A percentile compares a stretch with the other conserved stretches of the same genome.
Evolutionary conservation across 2,329 filamentous ascomycete species (phyloP).

Genomic region (Thielaviopsis cerberus): DNA sequence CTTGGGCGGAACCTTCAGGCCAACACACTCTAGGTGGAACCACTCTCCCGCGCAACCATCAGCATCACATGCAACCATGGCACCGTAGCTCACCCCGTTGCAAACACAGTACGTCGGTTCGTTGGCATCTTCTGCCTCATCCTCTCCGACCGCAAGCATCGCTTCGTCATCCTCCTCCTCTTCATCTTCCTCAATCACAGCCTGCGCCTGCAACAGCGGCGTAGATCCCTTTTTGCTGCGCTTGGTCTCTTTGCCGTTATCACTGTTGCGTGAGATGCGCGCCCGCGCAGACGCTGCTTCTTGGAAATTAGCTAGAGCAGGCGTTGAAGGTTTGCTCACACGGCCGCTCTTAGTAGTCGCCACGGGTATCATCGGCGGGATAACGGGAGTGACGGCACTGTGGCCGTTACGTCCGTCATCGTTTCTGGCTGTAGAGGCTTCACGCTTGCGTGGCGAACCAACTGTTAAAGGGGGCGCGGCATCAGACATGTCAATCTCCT

Average conservation of each 20-base stretch:
- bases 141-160: slow-evolving; percentile 14
- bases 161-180: slow-evolving; percentile 21
- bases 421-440: not conserved
- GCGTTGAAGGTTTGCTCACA: slow-evolving; percentile 48
- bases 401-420: slow-evolving; percentile 13
- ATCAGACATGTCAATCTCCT: slow-evolving; percentile 31
- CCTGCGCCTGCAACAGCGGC: slow-evolving; percentile 1
- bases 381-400: slow-evolving; percentile 23
- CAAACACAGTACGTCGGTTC: slow-evolving; percentile 67
- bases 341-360: slow-evolving; percentile 47
- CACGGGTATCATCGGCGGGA: slow-evolving; percentile 22
- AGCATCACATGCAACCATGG: slow-evolving; percentile 69
- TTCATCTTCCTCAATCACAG: slow-evolving; percentile 8
- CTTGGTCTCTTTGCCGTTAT: slow-evolving; percentile 14
- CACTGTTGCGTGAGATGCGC: slow-evolving; percentile 31
- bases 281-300: slow-evolving; percentile 30
- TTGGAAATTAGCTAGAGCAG: slow-evolving; percentile 39
- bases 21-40: slow-evolving; percentile 72
- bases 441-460: slow-evolving; percentile 9
- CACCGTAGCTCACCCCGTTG: slow-evolving; percentile 61
- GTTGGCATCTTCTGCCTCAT: slow-evolving; percentile 45
- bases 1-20: slow-evolving; percentile 58
- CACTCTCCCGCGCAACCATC: slow-evolving; percentile 57
- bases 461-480: slow-evolving; percentile 16
- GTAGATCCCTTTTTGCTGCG: slow-evolving; percentile 10